Base-by-base conservation (phyloP, 148 eudicot genomes). In the Dysphania ambrosioides region DNA sequence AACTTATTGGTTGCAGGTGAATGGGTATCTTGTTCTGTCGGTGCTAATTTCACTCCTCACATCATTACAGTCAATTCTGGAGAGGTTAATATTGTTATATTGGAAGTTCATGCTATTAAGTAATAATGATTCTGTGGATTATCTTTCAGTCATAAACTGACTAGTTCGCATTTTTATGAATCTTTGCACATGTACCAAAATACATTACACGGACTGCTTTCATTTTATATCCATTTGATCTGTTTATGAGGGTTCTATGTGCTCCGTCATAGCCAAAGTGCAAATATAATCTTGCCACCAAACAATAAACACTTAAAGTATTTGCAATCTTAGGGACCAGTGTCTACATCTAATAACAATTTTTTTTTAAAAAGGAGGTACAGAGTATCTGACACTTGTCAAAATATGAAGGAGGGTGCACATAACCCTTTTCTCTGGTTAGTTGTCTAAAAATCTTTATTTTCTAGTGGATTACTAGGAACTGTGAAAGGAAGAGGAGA, bases 31-130 rank as follows among this genome's bases (percentile, higher is more conserved):
- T 81, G 93, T 81, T 86, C 97, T 6, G 95, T 86, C 53, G 97
- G 97, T 79, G 91, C 90, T 75, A 96, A 89, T 82, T 89, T 96
- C 83, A 92, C 93, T 3, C 97, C 99, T 76, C 99, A 96, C 75
- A 83, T 96, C 55, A 85, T 96, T 82, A 92, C 90, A 24, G 99
- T 92, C 66, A 86, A 88, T 76, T 78, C 97, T 60, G 97, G 97
- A 66, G 99, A 96, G 99, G 99, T 94, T 86, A 82, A 29, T 78
- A 21, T 19, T n/a, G 24, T 86, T 80, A 29, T 78, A 21, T 19
- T n/a, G 24, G 58, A 53, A 53, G 58, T 19, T 53, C 26, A 53
- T n/a, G 34, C 30, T 72, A 26, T 41, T 6, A 2, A 2, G 51
- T 18, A 2, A 21, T 6, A 60, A 27, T 60, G 38, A 4, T 31